Conservation (phyloP, 176 grass and related monocot genomes). For the Carex cristatella region DNA sequence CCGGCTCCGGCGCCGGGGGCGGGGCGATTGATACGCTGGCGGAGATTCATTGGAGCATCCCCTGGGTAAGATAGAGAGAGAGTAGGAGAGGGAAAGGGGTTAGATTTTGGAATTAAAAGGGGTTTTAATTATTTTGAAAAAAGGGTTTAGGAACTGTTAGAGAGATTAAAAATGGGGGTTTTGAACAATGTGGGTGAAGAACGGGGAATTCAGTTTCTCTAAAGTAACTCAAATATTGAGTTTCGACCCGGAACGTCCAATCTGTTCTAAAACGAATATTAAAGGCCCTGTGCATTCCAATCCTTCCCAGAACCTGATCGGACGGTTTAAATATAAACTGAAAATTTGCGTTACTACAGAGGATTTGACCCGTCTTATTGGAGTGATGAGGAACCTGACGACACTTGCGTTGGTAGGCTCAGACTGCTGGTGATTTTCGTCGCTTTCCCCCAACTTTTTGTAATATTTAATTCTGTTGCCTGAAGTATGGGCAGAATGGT, state of each 20-base stretch:
- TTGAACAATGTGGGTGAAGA: neutral
- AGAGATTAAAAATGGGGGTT: neutral
- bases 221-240: no score
- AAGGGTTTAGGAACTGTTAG: neutral
- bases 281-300: no score
- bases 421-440: neutral
- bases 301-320: no score
- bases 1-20: neutral
- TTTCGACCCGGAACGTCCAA: no score
- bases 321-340: no score
- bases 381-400: neutral
- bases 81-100: neutral
- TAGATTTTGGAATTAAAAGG: neutral
- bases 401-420: neutral
- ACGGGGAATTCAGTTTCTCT: neutral
- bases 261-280: no score
- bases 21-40: slow-evolving; percentile 46
- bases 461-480: neutral
- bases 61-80: neutral
- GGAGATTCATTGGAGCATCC: slow-evolving; percentile 33
- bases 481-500: neutral
- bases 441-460: neutral
- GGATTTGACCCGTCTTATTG: no score
- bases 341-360: neutral
- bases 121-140: neutral